A percentile compares a stretch with the other conserved stretches of the same genome.
Conservation (phyloP, 2,329 filamentous ascomycete genomes). For the Akanthomyces muscarius region DNA sequence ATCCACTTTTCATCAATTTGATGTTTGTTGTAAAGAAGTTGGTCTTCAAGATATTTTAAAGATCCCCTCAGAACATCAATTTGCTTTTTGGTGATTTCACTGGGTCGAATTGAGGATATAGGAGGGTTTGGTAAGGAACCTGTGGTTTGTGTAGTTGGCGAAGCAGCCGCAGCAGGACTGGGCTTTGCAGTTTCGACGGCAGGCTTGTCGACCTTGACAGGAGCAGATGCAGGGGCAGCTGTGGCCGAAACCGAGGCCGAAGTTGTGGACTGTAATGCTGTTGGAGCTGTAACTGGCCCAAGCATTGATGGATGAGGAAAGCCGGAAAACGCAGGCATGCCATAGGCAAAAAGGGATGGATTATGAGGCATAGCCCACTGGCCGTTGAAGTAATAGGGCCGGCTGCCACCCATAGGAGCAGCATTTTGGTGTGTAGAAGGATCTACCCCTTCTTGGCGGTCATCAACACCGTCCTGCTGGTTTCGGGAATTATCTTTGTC, state of each 20-base stretch:
- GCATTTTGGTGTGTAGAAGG: constrained; percentile 35
- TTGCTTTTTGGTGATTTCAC: constrained; percentile 58
- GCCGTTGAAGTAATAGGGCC: constrained; percentile 43
- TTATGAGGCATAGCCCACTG: constrained; percentile 39
- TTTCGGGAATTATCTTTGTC: constrained; percentile 25
- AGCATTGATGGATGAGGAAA: constrained; percentile 22
- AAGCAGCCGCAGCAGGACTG: not conserved
- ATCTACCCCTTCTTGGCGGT: constrained; percentile 29
- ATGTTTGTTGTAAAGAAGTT: constrained; percentile 58
- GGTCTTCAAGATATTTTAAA: constrained; percentile 54
- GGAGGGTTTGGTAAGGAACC: constrained; percentile 35
- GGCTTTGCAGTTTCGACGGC: not conserved
- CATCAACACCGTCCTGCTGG: constrained; percentile 30
- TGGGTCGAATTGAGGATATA: constrained; percentile 56
- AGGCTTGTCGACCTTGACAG: constrained; percentile 14
- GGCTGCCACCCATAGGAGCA: constrained; percentile 43
- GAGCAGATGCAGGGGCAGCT: not conserved
- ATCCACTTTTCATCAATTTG: constrained; percentile 57
- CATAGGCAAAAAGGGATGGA: constrained; percentile 23
- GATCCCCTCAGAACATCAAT: constrained; percentile 48
- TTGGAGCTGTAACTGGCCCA: not conserved
- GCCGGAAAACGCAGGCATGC: constrained; percentile 27
- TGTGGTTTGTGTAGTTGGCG: constrained; percentile 13
- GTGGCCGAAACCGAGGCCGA: not conserved
- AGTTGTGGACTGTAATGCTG: constrained; percentile 18